Percentiles rank a stretch among this genome's conserved stretches.
Evolutionary conservation across 768 basidiomycete species (phyloP).

Genomic region (Suillus subaureus): DNA sequence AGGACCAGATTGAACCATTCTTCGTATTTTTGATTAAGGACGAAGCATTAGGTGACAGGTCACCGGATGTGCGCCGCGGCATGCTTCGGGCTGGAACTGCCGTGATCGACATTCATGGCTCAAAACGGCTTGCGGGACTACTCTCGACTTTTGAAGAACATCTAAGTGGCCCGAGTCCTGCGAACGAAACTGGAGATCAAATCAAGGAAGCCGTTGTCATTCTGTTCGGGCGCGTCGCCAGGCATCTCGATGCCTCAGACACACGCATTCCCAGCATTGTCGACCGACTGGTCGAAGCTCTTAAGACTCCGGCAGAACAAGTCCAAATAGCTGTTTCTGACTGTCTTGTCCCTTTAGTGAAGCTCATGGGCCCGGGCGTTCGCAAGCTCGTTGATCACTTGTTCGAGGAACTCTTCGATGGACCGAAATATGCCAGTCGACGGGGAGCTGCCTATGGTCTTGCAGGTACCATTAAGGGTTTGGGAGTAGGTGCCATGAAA

Average conservation of each 20-base stretch:
- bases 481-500: slow-evolving; percentile 83
- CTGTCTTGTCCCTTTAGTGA: slow-evolving; percentile 87
- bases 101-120: slow-evolving; percentile 84
- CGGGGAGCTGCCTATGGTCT: slow-evolving; percentile 97
- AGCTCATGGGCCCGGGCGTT: slow-evolving; percentile 53
- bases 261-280: slow-evolving; percentile 79
- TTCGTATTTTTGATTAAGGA: slow-evolving; percentile 87
- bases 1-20: slow-evolving; percentile 64
- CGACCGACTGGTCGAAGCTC: slow-evolving; percentile 81
- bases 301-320: slow-evolving; percentile 93
- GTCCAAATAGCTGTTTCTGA: slow-evolving; percentile 97
- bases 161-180: slow-evolving; percentile 53
- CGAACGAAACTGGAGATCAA: slow-evolving; percentile 77
- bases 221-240: slow-evolving; percentile 88
- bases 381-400: slow-evolving; percentile 72
- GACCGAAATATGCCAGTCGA: slow-evolving; percentile 87
- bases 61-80: slow-evolving; percentile 75
- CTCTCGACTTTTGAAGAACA: slow-evolving; percentile 83
- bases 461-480: slow-evolving; percentile 90
- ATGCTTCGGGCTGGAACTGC: slow-evolving; percentile 87
- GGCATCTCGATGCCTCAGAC: slow-evolving; percentile 81
- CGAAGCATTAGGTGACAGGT: slow-evolving; percentile 85
- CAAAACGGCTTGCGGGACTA: slow-evolving; percentile 66
- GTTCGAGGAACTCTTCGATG: slow-evolving; percentile 74
- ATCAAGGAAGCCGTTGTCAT: slow-evolving; percentile 96